Conservation (phyloP, 1,284 basidiomycete species). For the Malassezia japonica region DNA sequence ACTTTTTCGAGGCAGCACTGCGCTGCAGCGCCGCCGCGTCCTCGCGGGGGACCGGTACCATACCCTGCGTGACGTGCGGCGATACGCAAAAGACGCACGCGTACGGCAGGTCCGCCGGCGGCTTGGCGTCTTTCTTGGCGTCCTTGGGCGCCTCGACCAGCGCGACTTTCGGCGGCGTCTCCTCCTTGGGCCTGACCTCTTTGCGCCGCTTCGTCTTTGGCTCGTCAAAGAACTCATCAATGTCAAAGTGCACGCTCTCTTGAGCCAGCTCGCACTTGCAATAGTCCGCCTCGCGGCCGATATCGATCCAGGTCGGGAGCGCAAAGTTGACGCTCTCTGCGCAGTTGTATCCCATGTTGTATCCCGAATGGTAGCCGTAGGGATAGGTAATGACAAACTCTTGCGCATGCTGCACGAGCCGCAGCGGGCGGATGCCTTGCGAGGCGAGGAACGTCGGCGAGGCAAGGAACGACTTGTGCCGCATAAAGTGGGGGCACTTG, state of each 20-base stretch:
- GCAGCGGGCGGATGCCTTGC: conserved; percentile 56
- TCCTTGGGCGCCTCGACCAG: background rate
- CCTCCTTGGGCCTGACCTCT: background rate
- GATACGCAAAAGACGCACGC: conserved; percentile 49
- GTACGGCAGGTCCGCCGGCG: background rate
- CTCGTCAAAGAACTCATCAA: conserved; percentile 32
- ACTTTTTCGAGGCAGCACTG: background rate
- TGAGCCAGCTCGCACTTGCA: conserved; percentile 40
- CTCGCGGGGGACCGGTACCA: conserved; percentile 24
- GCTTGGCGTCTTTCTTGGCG: background rate
- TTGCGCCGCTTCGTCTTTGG: background rate
- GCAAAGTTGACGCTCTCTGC: conserved; percentile 98
- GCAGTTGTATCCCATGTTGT: conserved; percentile 94
- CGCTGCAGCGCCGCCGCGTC: conserved; percentile 3
- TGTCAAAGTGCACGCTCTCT: conserved; percentile 44
- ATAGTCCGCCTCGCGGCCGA: conserved; percentile 54
- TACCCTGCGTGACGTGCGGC: conserved; percentile 18
- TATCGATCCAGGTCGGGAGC: conserved; percentile 82
- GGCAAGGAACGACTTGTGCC: conserved; percentile 91
- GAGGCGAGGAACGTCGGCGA: conserved; percentile 74
- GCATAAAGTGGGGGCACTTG: conserved; percentile 80
- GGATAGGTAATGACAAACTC: conserved; percentile 97
- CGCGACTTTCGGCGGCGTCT: background rate
- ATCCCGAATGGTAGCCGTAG: conserved; percentile 83
- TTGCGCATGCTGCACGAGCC: conserved; percentile 68